Base-by-base conservation (phyloP, 2,329 filamentous ascomycete species). In the Lachnellula subtilissima region DNA sequence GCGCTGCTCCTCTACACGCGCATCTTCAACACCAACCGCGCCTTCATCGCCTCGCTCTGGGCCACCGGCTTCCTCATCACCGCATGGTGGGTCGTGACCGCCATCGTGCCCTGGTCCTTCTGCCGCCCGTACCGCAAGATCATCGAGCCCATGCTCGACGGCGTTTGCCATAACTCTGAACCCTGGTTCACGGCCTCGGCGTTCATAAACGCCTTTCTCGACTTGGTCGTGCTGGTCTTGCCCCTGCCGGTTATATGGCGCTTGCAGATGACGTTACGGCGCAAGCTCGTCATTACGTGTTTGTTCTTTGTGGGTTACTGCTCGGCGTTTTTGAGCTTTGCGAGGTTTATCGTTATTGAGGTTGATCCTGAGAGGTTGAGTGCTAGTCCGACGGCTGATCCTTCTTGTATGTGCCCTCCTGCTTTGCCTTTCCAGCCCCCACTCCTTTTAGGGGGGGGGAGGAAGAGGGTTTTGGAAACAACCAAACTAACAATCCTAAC, bases 171-270 rank as follows among this genome's bases (percentile, higher is more conserved):
- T 4, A 48, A 48, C 5, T 25, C 15, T 5, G 28, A 15, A 25
- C 7, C 45, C 15, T 48, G 45, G 45, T 48, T 25, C 25, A 15
- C 15, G 15, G 45, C 45, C 15, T 48, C 45, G 9, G 45, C 17
- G 5, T 19, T 14, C 23, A 48, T 48, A 5, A 48, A 48, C 28
- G 45, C 25, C 45, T 23, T 48, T 28, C 9, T 48, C 23, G 66
- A 62, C 36, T 49, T 61, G 2, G 36, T 65, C 6, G 61, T 70
- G 8, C 50, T 69, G 7, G 40, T 69, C 9, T 58, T 67, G 1
- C 69, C 69, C 2, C 45, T 65, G 61, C 78, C 76, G 9, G 74
- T 76, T 2, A 66, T 73, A 54, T 76, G 72, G 2, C 75, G 65
- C 39, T 69, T 48, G 25, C 45, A 48, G 25, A 12, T 48, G 45